phyloP scores from a whole-genome alignment of 1,284 basidiomycete species.

The Trametes polyzona region DNA sequence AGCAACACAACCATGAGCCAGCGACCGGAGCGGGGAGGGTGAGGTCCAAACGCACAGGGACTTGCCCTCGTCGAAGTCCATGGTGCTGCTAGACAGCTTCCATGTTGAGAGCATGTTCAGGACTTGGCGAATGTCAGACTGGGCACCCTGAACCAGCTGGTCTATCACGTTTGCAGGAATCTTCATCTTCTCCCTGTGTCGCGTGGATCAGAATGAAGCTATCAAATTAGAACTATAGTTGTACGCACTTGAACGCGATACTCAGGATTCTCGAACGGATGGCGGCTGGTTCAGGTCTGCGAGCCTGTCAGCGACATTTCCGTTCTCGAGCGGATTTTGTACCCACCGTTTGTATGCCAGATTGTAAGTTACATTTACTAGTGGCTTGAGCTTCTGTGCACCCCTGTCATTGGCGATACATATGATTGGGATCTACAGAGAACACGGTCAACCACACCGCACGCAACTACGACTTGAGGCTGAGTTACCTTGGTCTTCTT shows the following conservation, averaged over 20 bases:
- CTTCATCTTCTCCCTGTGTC: slow-evolving; percentile 89
- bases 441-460: background rate
- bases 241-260: slow-evolving; percentile 82
- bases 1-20: background rate
- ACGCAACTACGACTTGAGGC: background rate
- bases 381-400: slow-evolving; percentile 90
- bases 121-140: slow-evolving; percentile 96
- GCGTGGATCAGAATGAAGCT: slow-evolving; percentile 4
- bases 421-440: slow-evolving; percentile 96
- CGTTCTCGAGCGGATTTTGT: no score
- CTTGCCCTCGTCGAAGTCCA: slow-evolving; percentile 93
- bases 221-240: background rate
- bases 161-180: slow-evolving; percentile 90
- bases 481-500: slow-evolving; percentile 84
- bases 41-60: slow-evolving; percentile 62
- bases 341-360: slow-evolving; percentile 79
- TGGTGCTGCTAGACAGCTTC: slow-evolving; percentile 77
- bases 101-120: slow-evolving; percentile 98
- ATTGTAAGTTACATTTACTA: slow-evolving; percentile 75
- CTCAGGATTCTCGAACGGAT: slow-evolving; percentile 88
- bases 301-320: slow-evolving; percentile 3
- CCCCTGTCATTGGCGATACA: slow-evolving; percentile 95
- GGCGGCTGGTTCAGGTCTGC: slow-evolving; percentile 73
- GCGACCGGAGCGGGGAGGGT: background rate
- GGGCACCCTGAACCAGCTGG: slow-evolving; percentile 86